Evolutionary conservation across 306 rosid genomes (phyloP).

Genomic region (Geum urbanum): DNA sequence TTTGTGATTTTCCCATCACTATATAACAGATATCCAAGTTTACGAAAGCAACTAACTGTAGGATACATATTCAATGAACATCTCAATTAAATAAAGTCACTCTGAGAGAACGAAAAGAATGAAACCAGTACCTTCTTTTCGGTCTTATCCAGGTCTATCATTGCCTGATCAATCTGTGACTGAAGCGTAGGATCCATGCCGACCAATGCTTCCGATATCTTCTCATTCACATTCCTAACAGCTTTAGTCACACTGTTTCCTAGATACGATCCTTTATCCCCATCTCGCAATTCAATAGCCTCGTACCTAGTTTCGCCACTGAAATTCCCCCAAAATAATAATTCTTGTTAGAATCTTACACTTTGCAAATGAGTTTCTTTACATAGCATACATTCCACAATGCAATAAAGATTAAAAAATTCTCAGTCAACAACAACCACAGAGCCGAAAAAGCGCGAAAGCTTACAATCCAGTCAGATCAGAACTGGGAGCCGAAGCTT

Average conservation of each 20-base stretch:
- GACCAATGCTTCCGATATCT: slow-evolving; percentile 76
- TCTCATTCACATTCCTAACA: slow-evolving; percentile 78
- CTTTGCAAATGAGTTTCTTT: background rate
- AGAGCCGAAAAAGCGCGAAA: background rate
- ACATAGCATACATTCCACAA: background rate
- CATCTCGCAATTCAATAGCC: slow-evolving; percentile 86
- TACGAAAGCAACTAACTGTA: too few relatives aligned
- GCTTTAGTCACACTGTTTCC: slow-evolving; percentile 83
- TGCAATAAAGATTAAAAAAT: background rate
- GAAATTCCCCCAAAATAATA: background rate
- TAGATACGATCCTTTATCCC: slow-evolving; percentile 78
- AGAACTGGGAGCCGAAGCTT: slow-evolving; percentile 87
- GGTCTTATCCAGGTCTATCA: slow-evolving; percentile 91
- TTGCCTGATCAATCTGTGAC: slow-evolving; percentile 87
- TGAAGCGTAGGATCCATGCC: slow-evolving; percentile 96
- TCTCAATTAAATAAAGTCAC: slow-evolving; percentile 5
- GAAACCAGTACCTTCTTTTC: slow-evolving; percentile 68
- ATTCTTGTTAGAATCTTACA: background rate
- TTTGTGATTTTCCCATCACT: background rate
- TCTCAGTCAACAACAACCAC: background rate
- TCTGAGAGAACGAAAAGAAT: background rate
- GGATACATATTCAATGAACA: background rate
- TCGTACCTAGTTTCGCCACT: slow-evolving; percentile 59
- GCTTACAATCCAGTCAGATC: slow-evolving; percentile 68
- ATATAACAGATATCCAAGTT: background rate